A percentile compares a stretch with the other conserved stretches of the same genome.
Evolutionary conservation across 768 basidiomycete species (phyloP).

Genomic region (Suillus sp.): DNA sequence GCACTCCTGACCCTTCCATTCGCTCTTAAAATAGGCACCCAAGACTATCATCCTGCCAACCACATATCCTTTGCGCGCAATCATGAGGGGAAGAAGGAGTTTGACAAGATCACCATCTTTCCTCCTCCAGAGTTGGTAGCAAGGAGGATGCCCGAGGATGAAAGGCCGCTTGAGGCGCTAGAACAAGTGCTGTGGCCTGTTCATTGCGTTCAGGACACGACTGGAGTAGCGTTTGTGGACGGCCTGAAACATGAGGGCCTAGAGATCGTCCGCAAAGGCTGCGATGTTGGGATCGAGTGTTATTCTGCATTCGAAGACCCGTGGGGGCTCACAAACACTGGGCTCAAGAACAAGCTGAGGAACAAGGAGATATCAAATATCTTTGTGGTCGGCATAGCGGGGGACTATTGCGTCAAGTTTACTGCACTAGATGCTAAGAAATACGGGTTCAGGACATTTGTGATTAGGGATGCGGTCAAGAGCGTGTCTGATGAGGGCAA

Average conservation of each 20-base stretch:
- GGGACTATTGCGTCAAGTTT: slow-evolving; percentile 75
- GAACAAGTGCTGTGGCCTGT: slow-evolving; percentile 78
- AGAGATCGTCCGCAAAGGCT: slow-evolving; percentile 55
- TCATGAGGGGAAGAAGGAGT: slow-evolving; percentile 42
- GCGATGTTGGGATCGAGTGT: slow-evolving; percentile 61
- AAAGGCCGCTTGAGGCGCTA: slow-evolving; percentile 21
- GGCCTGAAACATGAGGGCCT: slow-evolving; percentile 48
- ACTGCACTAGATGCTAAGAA: slow-evolving; percentile 56
- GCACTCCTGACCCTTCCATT: slow-evolving; percentile 61
- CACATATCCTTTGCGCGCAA: slow-evolving; percentile 75
- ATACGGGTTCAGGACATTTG: slow-evolving; percentile 51
- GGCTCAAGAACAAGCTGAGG: slow-evolving; percentile 46
- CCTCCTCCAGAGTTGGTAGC: slow-evolving; percentile 36
- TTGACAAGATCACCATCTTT: slow-evolving; percentile 42
- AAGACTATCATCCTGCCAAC: slow-evolving; percentile 57
- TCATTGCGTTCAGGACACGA: slow-evolving; percentile 67
- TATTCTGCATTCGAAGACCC: slow-evolving; percentile 80
- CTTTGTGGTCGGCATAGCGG: slow-evolving; percentile 68
- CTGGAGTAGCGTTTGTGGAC: slow-evolving; percentile 62
- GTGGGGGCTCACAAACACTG: slow-evolving; percentile 49
- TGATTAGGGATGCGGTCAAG: slow-evolving; percentile 50
- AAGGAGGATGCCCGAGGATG: slow-evolving; percentile 31
- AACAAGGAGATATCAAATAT: slow-evolving; percentile 54
- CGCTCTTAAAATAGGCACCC: slow-evolving; percentile 51
- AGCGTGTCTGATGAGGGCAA: slow-evolving; percentile 37